Base-by-base conservation (phyloP, 768 basidiomycete species). In the Phlebiopsis flavidoalba region DNA sequence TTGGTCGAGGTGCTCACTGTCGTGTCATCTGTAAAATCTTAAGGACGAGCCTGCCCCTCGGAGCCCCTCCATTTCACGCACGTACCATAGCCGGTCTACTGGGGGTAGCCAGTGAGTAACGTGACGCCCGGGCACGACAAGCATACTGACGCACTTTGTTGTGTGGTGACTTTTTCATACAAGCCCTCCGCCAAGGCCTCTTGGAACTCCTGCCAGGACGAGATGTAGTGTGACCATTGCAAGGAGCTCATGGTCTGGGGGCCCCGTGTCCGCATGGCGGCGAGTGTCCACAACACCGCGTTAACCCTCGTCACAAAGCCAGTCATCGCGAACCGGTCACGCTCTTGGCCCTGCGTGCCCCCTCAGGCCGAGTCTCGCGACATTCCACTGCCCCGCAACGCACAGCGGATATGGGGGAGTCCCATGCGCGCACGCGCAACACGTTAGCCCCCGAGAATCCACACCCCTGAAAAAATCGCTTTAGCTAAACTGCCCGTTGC, bases 1-100 rank as follows among this genome's bases (percentile, higher is more conserved):
- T 19, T 21, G 60, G 33, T 31, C 54, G 36, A 36, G 24, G 26
- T 43, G 80, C 91, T 66, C 71, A 96, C 96, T 69, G 87, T 89
- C 37, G 80, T 82, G 72, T 97, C 84, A 75, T 98, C 92, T 1
- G 96, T 98, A 69, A n/a, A n/a, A 98, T 87, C 77, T 96, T 97
- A 63, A 98, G 79, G 51, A 96, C 89, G 19, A 98, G 84, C 69
- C 91, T 88, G 19, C 92, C 92, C n/a, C 68, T 93, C 87, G 5
- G 85, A 84, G 33, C 88, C 80, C 68, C 83, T 86, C 91, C 95
- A 98, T 80, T 97, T 96, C 69, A 96, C 85, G 73, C 84, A 87
- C n/a, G 71, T 96, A 97, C 46, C 96, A 84, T n/a, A n/a, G n/a
- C n/a, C n/a, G 22, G 91, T 83, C 96, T 98, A 69, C 47, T n/a